Evolutionary conservation across 768 basidiomycete genomes (phyloP).

Genomic region (Boletus coccyginus): DNA sequence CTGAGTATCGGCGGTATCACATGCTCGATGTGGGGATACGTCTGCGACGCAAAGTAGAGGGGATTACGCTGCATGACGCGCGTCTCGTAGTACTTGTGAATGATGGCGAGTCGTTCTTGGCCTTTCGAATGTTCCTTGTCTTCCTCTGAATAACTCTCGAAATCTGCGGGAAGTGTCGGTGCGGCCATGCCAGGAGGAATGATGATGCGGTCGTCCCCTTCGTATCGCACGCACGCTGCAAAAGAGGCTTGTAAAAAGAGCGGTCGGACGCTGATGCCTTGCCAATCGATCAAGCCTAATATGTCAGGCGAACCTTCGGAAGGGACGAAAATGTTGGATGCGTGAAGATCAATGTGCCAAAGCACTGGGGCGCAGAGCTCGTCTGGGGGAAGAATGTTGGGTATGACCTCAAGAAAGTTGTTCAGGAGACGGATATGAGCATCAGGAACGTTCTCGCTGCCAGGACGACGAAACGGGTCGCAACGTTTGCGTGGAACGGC

Average conservation of each 20-base stretch:
- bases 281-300: slow-evolving; percentile 15
- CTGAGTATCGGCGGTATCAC: not conserved
- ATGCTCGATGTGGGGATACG: not conserved
- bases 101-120: slow-evolving; percentile 1
- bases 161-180: not conserved
- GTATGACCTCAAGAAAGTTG: slow-evolving; percentile 6
- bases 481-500: not conserved
- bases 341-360: slow-evolving; percentile 17
- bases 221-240: slow-evolving; percentile 2
- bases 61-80: not conserved
- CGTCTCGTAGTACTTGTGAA: slow-evolving; percentile 7
- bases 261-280: slow-evolving; percentile 13
- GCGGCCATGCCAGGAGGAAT: not conserved
- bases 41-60: not conserved
- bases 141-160: not conserved
- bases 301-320: slow-evolving; percentile 4
- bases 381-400: not conserved
- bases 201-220: slow-evolving; percentile 4
- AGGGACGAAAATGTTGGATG: slow-evolving; percentile 11
- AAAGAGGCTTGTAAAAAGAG: slow-evolving; percentile 12
- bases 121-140: not conserved
- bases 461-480: not conserved
- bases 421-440: slow-evolving; percentile 9
- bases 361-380: slow-evolving; percentile 9
- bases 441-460: not conserved